A percentile compares a stretch with the other conserved stretches of the same genome.
These are phyloP conservation scores for Pleurotus ostreatus DNA, from an alignment of 768 basidiomycete species.

Conservation along the genomic window DNA sequence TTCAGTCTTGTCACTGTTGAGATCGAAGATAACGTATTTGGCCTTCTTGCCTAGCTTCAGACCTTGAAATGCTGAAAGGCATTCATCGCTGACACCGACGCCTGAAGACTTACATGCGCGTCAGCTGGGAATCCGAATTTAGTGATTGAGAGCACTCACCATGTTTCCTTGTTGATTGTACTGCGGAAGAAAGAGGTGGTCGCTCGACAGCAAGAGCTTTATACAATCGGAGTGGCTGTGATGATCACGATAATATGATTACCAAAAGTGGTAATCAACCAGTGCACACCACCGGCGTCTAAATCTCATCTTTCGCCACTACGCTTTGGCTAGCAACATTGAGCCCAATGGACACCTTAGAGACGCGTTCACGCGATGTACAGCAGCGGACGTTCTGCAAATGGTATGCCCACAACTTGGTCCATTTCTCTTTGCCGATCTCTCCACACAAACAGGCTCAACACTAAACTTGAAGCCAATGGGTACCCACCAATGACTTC, in stretches of 20 bases:
- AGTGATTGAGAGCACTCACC: background rate
- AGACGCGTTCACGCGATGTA: constrained; percentile 57
- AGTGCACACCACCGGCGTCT: too few species aligned
- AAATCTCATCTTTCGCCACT: too few species aligned
- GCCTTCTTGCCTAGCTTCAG: constrained; percentile 74
- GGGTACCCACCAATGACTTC: constrained; percentile 87
- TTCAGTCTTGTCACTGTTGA: constrained; percentile 60
- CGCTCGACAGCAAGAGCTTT: background rate
- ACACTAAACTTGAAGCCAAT: constrained; percentile 86
- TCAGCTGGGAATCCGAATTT: background rate
- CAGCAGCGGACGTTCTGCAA: constrained; percentile 89
- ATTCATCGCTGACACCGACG: constrained; percentile 53
- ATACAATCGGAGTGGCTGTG: background rate
- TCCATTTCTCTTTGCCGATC: constrained; percentile 9
- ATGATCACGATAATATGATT: background rate
- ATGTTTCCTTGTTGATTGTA: background rate
- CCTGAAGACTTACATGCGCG: constrained; percentile 51
- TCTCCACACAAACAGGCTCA: constrained; percentile 64
- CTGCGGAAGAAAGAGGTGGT: background rate
- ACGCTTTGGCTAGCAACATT: too few species aligned
- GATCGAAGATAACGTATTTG: constrained; percentile 81
- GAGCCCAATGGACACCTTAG: constrained; percentile 49
- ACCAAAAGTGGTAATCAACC: background rate
- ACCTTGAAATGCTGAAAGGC: constrained; percentile 56
- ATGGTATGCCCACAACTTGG: constrained; percentile 48